Base-by-base conservation (phyloP, 345 rosid genomes). In the Punica granatum region DNA sequence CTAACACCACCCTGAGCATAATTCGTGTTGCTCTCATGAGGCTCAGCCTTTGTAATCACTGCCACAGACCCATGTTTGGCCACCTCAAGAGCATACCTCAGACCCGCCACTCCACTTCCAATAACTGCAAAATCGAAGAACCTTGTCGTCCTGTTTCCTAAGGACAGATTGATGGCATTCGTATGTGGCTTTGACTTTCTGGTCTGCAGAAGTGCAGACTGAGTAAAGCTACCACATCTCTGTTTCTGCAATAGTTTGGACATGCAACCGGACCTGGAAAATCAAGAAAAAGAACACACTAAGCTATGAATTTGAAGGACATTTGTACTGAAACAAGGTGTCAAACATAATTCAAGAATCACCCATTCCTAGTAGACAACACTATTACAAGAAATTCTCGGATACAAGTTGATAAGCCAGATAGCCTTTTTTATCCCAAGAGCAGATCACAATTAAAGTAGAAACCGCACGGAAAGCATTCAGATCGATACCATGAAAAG, bases 1-100 rank as follows among this genome's bases (percentile, higher is more conserved):
- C 97, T 94, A 71, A 91, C 97, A 65, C 99, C 99, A 26, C 97
- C 99, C 81, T 91, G 97, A 44, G 97, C 97, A 82, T 94, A 94
- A 81, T 86, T 91, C 62, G 99, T 94, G 82, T 88, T 91, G 81
- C 99, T 85, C 81, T 90, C 96, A 67, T 94, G 95, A 74, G 96
- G 97, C 82, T 94, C 97, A 7, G 91, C 99, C 84, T 91, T 91
- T 12, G 97, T 94, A 54, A 91, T 91, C 65, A 94, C 89, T 0
- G 97, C 97, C 30, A 91, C 99, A 16, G 95, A 79, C 69, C 99
- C 99, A 74, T 78, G 81, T 73, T 89, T 87, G 46, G 99, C 92
- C 75, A 93, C 97, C 74, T 93, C 97, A 63, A 93, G 89, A 44
- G 96, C 97, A 43, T 91, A 89, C 67, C 99, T 84, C 18, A 93